Percentiles rank a stretch among this genome's conserved stretches.
These are phyloP conservation scores for Venturia asperata DNA, from an alignment of 2,329 filamentous ascomycete genomes.

Conservation along the genomic window DNA sequence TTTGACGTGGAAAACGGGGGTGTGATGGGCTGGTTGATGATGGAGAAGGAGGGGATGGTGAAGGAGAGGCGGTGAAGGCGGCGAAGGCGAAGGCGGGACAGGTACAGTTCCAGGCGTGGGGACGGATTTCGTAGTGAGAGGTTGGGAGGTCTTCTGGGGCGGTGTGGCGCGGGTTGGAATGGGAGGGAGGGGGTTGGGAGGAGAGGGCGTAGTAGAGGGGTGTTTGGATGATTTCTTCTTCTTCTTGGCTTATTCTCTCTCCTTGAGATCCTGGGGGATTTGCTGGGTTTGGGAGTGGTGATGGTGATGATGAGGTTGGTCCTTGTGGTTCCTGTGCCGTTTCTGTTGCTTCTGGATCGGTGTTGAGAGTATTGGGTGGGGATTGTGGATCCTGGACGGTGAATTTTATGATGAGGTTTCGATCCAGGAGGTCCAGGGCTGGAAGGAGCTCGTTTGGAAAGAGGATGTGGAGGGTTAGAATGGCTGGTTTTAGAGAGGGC, in stretches of 20 bases:
- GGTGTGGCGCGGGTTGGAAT: background rate
- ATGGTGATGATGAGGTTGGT: background rate
- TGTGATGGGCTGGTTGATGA: background rate
- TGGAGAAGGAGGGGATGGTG: background rate
- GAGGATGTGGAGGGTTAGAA: conserved; percentile 78
- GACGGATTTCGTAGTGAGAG: conserved; percentile 61
- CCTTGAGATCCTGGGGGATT: background rate
- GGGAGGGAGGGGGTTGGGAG: conserved; percentile 33
- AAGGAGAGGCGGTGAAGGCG: conserved; percentile 46
- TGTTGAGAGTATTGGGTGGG: background rate
- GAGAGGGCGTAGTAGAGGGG: conserved; percentile 59
- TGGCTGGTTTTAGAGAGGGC: conserved; percentile 36
- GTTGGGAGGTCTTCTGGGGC: background rate
- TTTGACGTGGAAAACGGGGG: too few relatives aligned
- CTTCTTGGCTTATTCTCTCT: conserved; percentile 19
- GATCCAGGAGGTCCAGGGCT: conserved; percentile 80
- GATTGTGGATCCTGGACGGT: conserved; percentile 15
- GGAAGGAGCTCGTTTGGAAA: conserved; percentile 76
- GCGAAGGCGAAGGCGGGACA: conserved; percentile 78
- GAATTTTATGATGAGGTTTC: conserved; percentile 58
- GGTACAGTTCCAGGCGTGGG: conserved; percentile 77
- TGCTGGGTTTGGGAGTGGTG: background rate
- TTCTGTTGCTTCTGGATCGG: background rate
- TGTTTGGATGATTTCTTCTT: background rate
- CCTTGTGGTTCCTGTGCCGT: background rate